Evolutionary conservation across 2,329 filamentous ascomycete genomes (phyloP).

Genomic region (Ambrosiella xylebori): DNA sequence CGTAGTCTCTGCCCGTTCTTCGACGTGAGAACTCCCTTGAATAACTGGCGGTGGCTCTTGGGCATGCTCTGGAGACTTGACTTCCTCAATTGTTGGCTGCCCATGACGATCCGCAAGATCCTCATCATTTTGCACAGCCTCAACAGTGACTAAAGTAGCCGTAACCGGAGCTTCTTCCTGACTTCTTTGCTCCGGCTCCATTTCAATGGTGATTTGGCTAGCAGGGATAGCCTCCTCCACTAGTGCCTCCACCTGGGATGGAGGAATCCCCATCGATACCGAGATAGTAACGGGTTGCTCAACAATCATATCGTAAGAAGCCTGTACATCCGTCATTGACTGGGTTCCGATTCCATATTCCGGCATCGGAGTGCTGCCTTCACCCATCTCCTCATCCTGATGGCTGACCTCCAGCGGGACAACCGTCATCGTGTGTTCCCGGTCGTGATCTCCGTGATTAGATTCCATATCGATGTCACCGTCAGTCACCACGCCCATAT

Average conservation of each 20-base stretch:
- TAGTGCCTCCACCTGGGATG: neutral
- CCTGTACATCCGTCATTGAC: neutral
- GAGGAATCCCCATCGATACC: neutral
- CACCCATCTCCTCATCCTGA: conserved; percentile 1
- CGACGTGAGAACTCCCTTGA: too few species aligned
- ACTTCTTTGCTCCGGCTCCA: neutral
- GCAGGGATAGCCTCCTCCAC: neutral
- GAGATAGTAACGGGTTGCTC: neutral
- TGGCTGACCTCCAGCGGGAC: neutral
- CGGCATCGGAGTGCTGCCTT: neutral
- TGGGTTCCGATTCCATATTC: neutral
- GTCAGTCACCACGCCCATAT: neutral
- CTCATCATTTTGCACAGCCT: conserved; percentile 1
- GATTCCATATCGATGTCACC: conserved; percentile 9
- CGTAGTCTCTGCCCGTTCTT: too few species aligned
- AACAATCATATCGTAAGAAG: neutral
- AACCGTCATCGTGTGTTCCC: neutral
- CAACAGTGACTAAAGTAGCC: neutral
- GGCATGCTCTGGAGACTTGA: neutral
- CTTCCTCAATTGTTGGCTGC: conserved; percentile 1
- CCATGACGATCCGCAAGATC: neutral
- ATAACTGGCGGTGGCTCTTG: neutral
- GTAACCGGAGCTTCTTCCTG: neutral
- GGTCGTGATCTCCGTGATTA: neutral
- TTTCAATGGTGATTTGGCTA: neutral